These are phyloP conservation scores for Aspergillus ruber DNA, from an alignment of 2,329 filamentous ascomycete genomes.

Conservation along the genomic window DNA sequence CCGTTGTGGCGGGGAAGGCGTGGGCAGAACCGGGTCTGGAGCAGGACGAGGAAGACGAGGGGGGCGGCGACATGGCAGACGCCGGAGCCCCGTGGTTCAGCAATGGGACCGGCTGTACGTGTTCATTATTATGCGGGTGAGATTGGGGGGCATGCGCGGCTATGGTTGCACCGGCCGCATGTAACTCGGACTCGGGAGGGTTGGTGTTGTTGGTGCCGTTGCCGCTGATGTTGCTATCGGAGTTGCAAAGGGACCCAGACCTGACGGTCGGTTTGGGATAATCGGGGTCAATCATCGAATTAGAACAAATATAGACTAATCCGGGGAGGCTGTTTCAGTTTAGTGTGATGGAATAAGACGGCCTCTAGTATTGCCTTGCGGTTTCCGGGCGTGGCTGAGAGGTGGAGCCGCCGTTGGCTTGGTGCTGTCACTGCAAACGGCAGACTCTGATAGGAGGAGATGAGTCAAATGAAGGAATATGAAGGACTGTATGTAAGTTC, in stretches of 20 bases:
- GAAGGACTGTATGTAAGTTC: not conserved
- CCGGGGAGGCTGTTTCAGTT: too few species aligned
- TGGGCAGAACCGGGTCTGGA: not conserved
- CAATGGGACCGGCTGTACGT: conserved; percentile 3
- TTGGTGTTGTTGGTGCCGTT: not conserved
- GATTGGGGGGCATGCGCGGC: conserved; percentile 1
- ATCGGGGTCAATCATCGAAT: conserved; percentile 20
- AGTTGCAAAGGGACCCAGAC: conserved; percentile 13
- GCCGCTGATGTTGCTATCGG: too few species aligned
- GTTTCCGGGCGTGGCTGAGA: not conserved
- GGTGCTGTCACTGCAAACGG: too few species aligned
- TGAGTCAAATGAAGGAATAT: not conserved
- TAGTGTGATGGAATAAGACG: too few species aligned
- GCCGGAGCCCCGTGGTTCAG: conserved; percentile 8
- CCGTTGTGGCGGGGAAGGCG: conserved; percentile 3
- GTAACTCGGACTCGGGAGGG: conserved; percentile 10
- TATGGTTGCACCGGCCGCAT: conserved; percentile 10
- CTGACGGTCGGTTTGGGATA: conserved; percentile 17
- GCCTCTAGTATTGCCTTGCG: too few species aligned
- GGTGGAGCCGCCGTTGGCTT: not conserved
- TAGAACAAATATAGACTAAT: not conserved
- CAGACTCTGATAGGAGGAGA: too few species aligned
- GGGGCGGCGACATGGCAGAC: not conserved
- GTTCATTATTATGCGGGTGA: conserved; percentile 12
- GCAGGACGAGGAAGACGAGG: not conserved